phyloP scores from a whole-genome alignment of 768 basidiomycete species.

The Leccinum olivaceopallidum region DNA sequence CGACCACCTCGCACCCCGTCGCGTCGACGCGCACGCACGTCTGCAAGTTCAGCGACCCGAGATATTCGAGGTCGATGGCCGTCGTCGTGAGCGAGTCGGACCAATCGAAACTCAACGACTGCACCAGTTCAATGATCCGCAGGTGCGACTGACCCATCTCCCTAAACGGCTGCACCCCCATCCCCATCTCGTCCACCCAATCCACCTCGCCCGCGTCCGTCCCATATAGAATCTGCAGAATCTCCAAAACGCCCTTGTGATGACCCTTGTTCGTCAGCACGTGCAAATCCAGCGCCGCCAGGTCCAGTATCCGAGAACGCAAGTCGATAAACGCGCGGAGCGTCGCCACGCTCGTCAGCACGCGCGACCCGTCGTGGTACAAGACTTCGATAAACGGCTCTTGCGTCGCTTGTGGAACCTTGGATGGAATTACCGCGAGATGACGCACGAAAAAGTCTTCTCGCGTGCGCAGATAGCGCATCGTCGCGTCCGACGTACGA shows the following conservation, averaged over 20 bases:
- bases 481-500: slow-evolving; percentile 74
- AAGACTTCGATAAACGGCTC: slow-evolving; percentile 56
- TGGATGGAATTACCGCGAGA: slow-evolving; percentile 72
- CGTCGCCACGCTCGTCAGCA: slow-evolving; percentile 65
- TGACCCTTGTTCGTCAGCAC: slow-evolving; percentile 79
- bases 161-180: slow-evolving; percentile 54
- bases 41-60: slow-evolving; percentile 64
- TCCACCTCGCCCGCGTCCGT: slow-evolving; percentile 44
- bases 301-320: slow-evolving; percentile 83
- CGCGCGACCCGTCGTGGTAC: slow-evolving; percentile 70
- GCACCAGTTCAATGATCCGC: slow-evolving; percentile 84
- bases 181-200: slow-evolving; percentile 39
- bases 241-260: slow-evolving; percentile 66
- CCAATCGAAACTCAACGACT: slow-evolving; percentile 89
- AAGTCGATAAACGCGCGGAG: slow-evolving; percentile 78
- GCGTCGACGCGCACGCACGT: slow-evolving; percentile 68
- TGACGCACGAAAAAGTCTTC: slow-evolving; percentile 91
- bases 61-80: slow-evolving; percentile 61
- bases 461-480: slow-evolving; percentile 82
- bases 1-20: slow-evolving; percentile 81
- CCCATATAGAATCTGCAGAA: slow-evolving; percentile 82
- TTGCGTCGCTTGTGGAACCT: slow-evolving; percentile 49
- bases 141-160: slow-evolving; percentile 82
- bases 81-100: slow-evolving; percentile 66
- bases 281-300: slow-evolving; percentile 86